Evolutionary conservation across 2,329 filamentous ascomycete species (phyloP), one percentile per base, ranked within the genome.

Genomic region (Botrytis sinoallii): DNA sequence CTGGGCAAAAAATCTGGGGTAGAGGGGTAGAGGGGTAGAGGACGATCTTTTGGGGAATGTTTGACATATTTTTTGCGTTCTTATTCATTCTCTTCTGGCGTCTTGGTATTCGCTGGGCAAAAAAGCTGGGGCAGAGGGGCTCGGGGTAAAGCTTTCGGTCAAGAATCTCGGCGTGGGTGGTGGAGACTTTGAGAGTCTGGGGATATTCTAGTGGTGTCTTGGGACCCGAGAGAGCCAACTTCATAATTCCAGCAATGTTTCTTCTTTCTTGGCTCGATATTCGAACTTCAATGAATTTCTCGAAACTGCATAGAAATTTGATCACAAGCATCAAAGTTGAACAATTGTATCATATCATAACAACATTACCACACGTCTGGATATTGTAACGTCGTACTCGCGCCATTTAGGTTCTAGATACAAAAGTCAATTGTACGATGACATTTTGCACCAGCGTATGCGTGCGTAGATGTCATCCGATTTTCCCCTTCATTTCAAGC

Each of bases 401-500:
- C 10, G 25, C 16, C 14, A 38, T 0, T 18, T 40, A 40, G 10
- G 14, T 29, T 67, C 65, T 40, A 67, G 46, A 67, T 40, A 9
- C 44, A 38, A n/a, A 22, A 16, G 8, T 14, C 18, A 25, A 44
- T 32, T 32, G 40, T 44, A 64, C 25, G 7, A n/a, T 35, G 44
- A 32, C 29, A 16, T 25, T 66, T 32, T 52, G 10, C 44, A 38
- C 60, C 38, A 42, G 22, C 12, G 25, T 6, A 55, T 8, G 52
- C 52, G 52, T 55, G 20, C 14, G 22, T 38, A 32, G 14, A 52
- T n/a, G 6, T 35, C 64, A 20, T 67, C 59, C 35, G 35, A 61
- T n/a, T 61, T 38, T 40, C 32, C 65, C 65, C 65, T 67, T 67
- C 65, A 67, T 67, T 52, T 55, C 65, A 40, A 66, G 65, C 32